phyloP scores from a whole-genome alignment of 1,284 basidiomycete species.

The Trametes polyzona region DNA sequence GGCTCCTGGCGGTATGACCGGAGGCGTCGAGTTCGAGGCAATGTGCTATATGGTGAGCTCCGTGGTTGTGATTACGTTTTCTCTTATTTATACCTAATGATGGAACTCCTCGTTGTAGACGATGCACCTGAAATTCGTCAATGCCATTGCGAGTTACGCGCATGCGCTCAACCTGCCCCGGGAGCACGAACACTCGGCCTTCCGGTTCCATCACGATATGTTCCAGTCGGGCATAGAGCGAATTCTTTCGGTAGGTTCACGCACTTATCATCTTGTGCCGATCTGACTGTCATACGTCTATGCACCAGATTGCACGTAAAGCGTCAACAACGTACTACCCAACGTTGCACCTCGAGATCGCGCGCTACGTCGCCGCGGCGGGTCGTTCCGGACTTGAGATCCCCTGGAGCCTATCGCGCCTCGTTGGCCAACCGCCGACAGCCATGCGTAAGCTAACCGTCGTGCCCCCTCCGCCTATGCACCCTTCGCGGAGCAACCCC shows the following conservation, averaged over 20 bases:
- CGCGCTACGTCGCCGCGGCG: conserved; percentile 78
- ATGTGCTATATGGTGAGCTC: conserved; percentile 88
- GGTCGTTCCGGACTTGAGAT: conserved; percentile 68
- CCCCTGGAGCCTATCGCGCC: conserved; percentile 73
- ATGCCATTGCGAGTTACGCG: conserved; percentile 68
- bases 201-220: conserved; percentile 81
- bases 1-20: conserved; percentile 97
- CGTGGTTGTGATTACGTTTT: neutral
- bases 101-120: conserved; percentile 65
- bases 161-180: conserved; percentile 66
- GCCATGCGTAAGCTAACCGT: conserved; percentile 46
- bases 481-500: conserved; percentile 15
- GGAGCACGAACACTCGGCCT: conserved; percentile 74
- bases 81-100: no score
- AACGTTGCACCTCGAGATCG: conserved; percentile 87
- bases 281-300: neutral
- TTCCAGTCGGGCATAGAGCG: conserved; percentile 89
- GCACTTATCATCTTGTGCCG: neutral
- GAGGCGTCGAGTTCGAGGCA: conserved; percentile 97
- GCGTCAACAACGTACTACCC: conserved; percentile 93
- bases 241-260: conserved; percentile 63
- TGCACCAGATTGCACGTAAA: conserved; percentile 92
- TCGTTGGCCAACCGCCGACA: conserved; percentile 71
- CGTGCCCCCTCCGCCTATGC: conserved; percentile 7
- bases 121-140: conserved; percentile 82